A percentile compares a stretch with the other conserved stretches of the same genome.
Evolutionary conservation across 345 rosid species (phyloP).

Genomic region (Eucalyptus sp.): DNA sequence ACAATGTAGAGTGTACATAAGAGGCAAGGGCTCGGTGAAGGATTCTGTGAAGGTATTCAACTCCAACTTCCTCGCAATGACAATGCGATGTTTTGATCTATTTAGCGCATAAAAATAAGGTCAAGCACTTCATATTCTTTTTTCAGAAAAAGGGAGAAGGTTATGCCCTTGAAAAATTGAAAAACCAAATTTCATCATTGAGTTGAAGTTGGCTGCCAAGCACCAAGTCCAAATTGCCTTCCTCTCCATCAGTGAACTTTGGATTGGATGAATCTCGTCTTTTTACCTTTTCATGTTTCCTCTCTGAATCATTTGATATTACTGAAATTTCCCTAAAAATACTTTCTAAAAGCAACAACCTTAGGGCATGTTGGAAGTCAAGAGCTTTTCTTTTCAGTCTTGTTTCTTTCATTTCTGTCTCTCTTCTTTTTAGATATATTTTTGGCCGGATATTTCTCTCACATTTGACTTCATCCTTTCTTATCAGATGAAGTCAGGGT

Average conservation of each 20-base stretch:
- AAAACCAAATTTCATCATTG: background rate
- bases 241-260: background rate
- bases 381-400: background rate
- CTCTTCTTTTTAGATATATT: background rate
- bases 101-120: background rate
- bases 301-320: background rate
- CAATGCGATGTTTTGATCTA: background rate
- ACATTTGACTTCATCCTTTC: background rate
- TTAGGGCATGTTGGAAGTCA: background rate
- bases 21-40: conserved; percentile 91
- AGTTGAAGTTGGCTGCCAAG: background rate
- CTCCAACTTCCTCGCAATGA: background rate
- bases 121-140: background rate
- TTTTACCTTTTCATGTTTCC: background rate
- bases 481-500: background rate
- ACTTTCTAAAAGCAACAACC: background rate
- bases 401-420: background rate
- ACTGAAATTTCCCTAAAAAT: background rate
- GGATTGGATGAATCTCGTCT: background rate
- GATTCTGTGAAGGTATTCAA: conserved; percentile 69
- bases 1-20: conserved; percentile 75
- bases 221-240: background rate
- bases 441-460: background rate
- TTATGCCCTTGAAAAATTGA: background rate
- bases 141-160: background rate